These are phyloP conservation scores for Linnemannia elongata DNA, from an alignment of 192 early-diverging fungal genomes.

Conservation along the genomic window DNA sequence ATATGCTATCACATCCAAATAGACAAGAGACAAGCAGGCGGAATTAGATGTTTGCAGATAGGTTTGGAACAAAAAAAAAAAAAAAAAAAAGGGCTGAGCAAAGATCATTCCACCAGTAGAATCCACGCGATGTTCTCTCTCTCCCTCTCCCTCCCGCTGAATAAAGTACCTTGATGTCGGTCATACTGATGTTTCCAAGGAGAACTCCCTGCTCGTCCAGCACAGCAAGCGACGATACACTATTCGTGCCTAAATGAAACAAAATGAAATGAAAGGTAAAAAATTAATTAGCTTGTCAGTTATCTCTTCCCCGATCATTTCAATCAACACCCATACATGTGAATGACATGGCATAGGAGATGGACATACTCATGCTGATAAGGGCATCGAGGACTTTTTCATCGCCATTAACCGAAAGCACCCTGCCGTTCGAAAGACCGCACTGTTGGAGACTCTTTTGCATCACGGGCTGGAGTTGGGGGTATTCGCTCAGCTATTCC, in stretches of 20 bases:
- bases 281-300: slow-evolving; percentile 56
- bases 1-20: slow-evolving; percentile 36
- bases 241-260: slow-evolving; percentile 60
- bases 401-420: slow-evolving; percentile 47
- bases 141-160: background rate
- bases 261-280: background rate
- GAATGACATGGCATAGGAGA: too few relatives aligned
- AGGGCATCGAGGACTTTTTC: slow-evolving; percentile 48
- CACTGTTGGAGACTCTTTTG: slow-evolving; percentile 51
- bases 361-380: slow-evolving; percentile 44
- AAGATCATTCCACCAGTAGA: background rate
- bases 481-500: slow-evolving; percentile 42
- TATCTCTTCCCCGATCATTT: slow-evolving; percentile 56
- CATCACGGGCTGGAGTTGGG: slow-evolving; percentile 50
- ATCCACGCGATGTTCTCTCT: too few relatives aligned
- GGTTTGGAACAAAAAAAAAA: background rate
- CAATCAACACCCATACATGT: background rate
- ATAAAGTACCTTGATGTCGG: slow-evolving; percentile 71
- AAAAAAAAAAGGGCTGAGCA: background rate
- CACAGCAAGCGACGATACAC: slow-evolving; percentile 75
- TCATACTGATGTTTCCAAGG: slow-evolving; percentile 77
- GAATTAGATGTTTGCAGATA: background rate
- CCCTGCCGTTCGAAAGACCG: slow-evolving; percentile 27
- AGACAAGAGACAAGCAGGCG: background rate
- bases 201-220: slow-evolving; percentile 67